A percentile compares a stretch with the other conserved stretches of the same genome.
Evolutionary conservation across 2,329 filamentous ascomycete species (phyloP).

Genomic region (Apiospora aurea): DNA sequence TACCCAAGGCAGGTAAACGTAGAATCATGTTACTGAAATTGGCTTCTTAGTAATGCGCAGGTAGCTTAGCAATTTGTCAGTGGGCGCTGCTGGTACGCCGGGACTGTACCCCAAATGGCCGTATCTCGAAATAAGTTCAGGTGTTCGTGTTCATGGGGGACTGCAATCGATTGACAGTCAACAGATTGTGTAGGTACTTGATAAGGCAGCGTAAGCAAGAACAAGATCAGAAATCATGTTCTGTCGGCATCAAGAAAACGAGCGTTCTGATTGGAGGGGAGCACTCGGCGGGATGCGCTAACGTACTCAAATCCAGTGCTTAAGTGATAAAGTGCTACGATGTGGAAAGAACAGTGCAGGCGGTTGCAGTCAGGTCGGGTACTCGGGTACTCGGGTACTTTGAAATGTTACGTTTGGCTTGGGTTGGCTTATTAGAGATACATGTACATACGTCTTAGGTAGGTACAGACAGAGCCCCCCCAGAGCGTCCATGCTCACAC

Average conservation of each 20-base stretch:
- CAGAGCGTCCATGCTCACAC: slow-evolving; percentile 1
- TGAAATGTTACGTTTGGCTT: not conserved
- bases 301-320: not conserved
- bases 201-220: not conserved
- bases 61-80: slow-evolving; percentile 18
- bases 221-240: not conserved
- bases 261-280: not conserved
- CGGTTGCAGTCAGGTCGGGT: not conserved
- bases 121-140: slow-evolving; percentile 8
- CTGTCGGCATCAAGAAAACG: not conserved
- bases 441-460: too few relatives aligned
- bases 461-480: not conserved
- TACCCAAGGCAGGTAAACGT: not conserved
- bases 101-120: slow-evolving; percentile 2
- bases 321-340: too few relatives aligned
- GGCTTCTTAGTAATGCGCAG: slow-evolving; percentile 11
- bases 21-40: slow-evolving; percentile 13
- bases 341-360: slow-evolving; percentile 4
- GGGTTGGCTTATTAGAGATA: not conserved
- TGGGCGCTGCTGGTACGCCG: slow-evolving; percentile 14
- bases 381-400: not conserved
- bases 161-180: too few relatives aligned
- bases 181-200: not conserved
- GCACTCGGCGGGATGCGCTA: not conserved
- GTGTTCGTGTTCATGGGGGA: not conserved